These are phyloP conservation scores for Spergularia azorica DNA, from an alignment of 179 eudicot genomes.

Conservation along the genomic window DNA sequence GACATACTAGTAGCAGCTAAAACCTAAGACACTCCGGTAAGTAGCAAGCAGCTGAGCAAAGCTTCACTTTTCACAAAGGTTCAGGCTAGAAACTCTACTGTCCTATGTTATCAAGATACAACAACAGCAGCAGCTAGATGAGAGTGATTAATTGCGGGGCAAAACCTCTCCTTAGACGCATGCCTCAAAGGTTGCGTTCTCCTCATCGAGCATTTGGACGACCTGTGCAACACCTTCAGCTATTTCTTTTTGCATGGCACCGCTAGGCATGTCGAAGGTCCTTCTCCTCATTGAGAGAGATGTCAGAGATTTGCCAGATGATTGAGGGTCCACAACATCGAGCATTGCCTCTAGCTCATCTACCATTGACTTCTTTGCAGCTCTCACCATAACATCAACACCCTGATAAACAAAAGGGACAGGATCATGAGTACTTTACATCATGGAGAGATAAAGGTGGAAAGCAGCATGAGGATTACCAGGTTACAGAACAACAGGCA, in stretches of 20 bases:
- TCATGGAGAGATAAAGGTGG: not conserved
- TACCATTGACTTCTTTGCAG: slow-evolving; percentile 90
- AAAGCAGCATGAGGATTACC: not conserved
- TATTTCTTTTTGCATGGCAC: slow-evolving; percentile 66
- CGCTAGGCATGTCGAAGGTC: slow-evolving; percentile 93
- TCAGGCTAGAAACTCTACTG: not conserved
- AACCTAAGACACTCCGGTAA: not conserved
- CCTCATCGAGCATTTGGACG: slow-evolving; percentile 72
- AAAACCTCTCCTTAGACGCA: slow-evolving; percentile 12
- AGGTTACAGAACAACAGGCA: not conserved
- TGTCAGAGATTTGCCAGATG: slow-evolving; percentile 42
- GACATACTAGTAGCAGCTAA: not conserved
- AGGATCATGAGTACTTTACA: not conserved
- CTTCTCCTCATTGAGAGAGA: slow-evolving; percentile 59
- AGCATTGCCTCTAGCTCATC: slow-evolving; percentile 99
- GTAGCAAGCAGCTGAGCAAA: not conserved
- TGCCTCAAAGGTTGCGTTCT: slow-evolving; percentile 36
- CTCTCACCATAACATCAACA: slow-evolving; percentile 82
- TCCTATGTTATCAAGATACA: slow-evolving; percentile 21
- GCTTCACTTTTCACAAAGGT: slow-evolving; percentile 9
- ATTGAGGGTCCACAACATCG: slow-evolving; percentile 93
- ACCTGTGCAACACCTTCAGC: slow-evolving; percentile 94
- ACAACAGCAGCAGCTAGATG: not conserved
- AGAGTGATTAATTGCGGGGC: not conserved
- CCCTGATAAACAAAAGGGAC: slow-evolving; percentile 47